phyloP scores from a whole-genome alignment of 306 rosid species.

The Styphnolobium japonicum region DNA sequence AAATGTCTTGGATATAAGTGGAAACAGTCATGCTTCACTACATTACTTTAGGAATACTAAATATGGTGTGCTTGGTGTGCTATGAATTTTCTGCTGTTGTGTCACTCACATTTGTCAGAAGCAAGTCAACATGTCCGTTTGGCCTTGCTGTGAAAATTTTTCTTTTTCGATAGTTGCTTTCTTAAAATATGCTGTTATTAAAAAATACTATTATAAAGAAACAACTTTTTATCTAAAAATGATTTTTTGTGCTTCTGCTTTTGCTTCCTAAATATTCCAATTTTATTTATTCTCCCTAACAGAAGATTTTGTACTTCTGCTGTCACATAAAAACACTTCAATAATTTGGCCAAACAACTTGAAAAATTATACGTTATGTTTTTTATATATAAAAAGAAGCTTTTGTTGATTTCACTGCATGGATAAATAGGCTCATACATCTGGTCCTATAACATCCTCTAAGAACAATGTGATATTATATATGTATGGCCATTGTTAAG shows the following conservation, averaged over 20 bases:
- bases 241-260: background rate
- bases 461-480: background rate
- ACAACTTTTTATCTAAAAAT: background rate
- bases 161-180: background rate
- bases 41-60: too few relatives aligned
- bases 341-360: background rate
- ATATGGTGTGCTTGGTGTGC: too few relatives aligned
- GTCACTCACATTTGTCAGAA: too few relatives aligned
- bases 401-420: background rate
- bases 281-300: too few relatives aligned
- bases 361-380: background rate
- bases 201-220: background rate
- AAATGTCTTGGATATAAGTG: too few relatives aligned
- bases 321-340: background rate
- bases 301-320: background rate
- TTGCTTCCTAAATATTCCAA: too few relatives aligned
- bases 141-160: background rate
- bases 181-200: background rate
- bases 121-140: background rate
- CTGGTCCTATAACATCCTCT: background rate
- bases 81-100: too few relatives aligned
- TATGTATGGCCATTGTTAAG: background rate
- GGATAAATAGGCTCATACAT: background rate
- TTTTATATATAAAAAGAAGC: background rate
- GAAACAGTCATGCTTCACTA: too few relatives aligned